Percentiles rank a stretch among this genome's conserved stretches.
phyloP scores from a whole-genome alignment of 2,329 filamentous ascomycete species.

The Lachnellula suecica region DNA sequence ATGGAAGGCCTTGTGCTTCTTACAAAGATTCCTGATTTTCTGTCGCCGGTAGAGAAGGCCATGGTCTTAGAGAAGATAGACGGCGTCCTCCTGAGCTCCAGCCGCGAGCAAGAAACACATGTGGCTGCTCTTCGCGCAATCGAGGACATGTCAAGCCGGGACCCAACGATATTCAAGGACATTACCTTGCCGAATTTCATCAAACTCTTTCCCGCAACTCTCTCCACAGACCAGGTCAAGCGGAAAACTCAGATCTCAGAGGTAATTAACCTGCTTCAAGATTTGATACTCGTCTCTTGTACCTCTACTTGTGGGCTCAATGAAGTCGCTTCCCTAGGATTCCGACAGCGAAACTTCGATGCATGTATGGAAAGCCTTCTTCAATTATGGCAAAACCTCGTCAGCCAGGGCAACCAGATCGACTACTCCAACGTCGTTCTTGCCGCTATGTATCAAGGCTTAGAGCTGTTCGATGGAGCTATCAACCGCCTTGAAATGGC shows the following conservation, averaged over 20 bases:
- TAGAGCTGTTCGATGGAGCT: constrained; percentile 24
- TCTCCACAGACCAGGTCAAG: constrained; percentile 4
- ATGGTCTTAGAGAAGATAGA: constrained; percentile 26
- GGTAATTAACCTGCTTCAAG: constrained; percentile 12
- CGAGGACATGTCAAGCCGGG: constrained; percentile 20
- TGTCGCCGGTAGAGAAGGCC: constrained; percentile 22
- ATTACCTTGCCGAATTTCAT: constrained; percentile 26
- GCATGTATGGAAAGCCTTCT: constrained; percentile 19
- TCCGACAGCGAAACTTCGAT: constrained; percentile 23
- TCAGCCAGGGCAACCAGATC: constrained; percentile 15
- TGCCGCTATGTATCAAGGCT: constrained; percentile 21
- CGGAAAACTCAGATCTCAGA: constrained; percentile 8
- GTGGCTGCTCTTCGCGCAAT: constrained; percentile 22
- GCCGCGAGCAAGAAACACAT: constrained; percentile 16
- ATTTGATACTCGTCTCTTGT: constrained; percentile 24
- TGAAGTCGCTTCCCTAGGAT: not conserved
- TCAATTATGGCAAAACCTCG: constrained; percentile 12
- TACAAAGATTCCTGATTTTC: constrained; percentile 22
- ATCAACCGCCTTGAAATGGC: not conserved
- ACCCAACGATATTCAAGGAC: constrained; percentile 23
- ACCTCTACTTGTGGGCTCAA: constrained; percentile 2
- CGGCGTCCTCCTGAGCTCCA: constrained; percentile 14
- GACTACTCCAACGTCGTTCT: constrained; percentile 24
- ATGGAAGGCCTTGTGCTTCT: constrained; percentile 27
- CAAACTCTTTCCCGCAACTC: constrained; percentile 20